Percentiles rank a stretch among this genome's conserved stretches.
Conservation (phyloP, 1,284 basidiomycete genomes). For the Flammula alnicola region DNA sequence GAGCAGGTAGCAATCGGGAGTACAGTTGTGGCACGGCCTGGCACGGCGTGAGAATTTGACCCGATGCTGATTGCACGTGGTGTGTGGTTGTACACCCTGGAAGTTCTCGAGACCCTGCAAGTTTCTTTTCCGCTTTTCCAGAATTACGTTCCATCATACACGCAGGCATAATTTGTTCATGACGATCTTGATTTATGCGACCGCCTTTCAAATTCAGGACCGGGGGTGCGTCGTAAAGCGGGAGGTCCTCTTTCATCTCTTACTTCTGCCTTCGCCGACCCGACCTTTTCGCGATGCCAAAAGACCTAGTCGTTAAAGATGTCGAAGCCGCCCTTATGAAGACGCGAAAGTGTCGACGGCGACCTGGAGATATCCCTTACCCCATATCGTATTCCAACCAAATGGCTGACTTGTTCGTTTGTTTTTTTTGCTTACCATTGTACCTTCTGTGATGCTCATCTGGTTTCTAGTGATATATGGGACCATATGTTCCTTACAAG, state of each 20-base stretch:
- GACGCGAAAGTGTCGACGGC: constrained; percentile 45
- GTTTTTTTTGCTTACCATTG: constrained; percentile 1
- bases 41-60: constrained; percentile 18
- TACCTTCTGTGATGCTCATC: constrained; percentile 5
- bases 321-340: constrained; percentile 46
- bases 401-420: constrained; percentile 58
- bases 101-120: constrained; percentile 4
- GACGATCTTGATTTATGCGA: constrained; percentile 24
- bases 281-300: constrained; percentile 21
- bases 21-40: constrained; percentile 12
- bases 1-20: constrained; percentile 10
- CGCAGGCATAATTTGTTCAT: constrained; percentile 26
- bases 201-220: too few relatives aligned
- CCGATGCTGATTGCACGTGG: constrained; percentile 25
- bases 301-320: constrained; percentile 29
- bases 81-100: constrained; percentile 2
- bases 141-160: constrained; percentile 27
- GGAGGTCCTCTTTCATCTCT: constrained; percentile 19
- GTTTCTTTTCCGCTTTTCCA: constrained; percentile 22
- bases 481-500: constrained; percentile 63
- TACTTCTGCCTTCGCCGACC: constrained; percentile 18
- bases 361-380: constrained; percentile 53
- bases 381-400: constrained; percentile 55
- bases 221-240: constrained; percentile 11
- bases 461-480: constrained; percentile 62